A percentile compares a stretch with the other conserved stretches of the same genome.
Conservation (phyloP, 805 yeast species). For the Metschnikowia lunata region DNA sequence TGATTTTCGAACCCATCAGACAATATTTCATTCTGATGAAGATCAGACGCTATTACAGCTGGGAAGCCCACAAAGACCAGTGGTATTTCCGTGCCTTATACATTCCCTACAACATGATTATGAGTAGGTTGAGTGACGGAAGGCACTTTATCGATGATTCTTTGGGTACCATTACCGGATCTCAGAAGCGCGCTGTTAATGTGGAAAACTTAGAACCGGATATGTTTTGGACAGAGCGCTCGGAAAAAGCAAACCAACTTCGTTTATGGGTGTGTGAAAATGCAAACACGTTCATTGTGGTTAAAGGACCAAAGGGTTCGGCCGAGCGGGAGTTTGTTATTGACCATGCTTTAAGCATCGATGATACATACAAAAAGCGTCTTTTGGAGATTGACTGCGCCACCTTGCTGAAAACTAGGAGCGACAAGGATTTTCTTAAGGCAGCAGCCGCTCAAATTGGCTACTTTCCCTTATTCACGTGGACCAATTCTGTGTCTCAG, state of each 20-base stretch:
- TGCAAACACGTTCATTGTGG: conserved; percentile 82
- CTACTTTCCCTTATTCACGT: conserved; percentile 89
- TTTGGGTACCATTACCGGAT: conserved; percentile 10
- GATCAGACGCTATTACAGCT: conserved; percentile 55
- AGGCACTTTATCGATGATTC: conserved; percentile 35
- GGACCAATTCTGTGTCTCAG: conserved; percentile 77
- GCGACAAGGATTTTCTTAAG: conserved; percentile 64
- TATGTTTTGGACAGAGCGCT: conserved; percentile 67
- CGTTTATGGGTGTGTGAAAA: conserved; percentile 82
- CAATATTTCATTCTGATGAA: conserved; percentile 72
- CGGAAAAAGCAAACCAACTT: conserved; percentile 62
- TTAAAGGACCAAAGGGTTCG: conserved; percentile 93
- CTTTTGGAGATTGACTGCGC: conserved; percentile 78
- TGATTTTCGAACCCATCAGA: conserved; percentile 90
- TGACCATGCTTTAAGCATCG: conserved; percentile 56
- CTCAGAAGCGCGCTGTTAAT: conserved; percentile 12
- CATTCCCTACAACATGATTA: conserved; percentile 25
- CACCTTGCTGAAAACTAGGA: conserved; percentile 62
- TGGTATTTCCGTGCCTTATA: conserved; percentile 24
- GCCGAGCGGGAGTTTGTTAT: conserved; percentile 81
- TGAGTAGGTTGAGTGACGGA: conserved; percentile 26
- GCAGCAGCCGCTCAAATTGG: conserved; percentile 76
- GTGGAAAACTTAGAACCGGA: conserved; percentile 19
- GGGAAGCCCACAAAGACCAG: conserved; percentile 43
- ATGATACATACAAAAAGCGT: conserved; percentile 41